Base-by-base conservation (phyloP, 2,329 filamentous ascomycete genomes). In the Bisporella sp. region DNA sequence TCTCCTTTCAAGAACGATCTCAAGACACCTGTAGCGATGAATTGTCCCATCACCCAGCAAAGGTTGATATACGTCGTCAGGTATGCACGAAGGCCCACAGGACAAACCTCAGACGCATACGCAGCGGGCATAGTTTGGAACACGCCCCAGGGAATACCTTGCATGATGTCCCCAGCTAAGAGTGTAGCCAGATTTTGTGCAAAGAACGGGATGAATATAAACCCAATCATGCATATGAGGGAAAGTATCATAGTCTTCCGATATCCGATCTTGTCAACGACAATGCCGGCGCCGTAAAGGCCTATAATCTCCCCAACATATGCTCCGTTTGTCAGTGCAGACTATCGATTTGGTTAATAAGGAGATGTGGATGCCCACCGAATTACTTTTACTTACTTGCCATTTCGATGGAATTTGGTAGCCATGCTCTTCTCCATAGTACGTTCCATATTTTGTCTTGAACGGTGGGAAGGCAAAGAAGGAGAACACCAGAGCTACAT, bases 51-150 rank as follows among this genome's bases (percentile, higher is more conserved):
- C 28, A 59, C 74, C 73, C 74, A 78, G 66, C 75, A 77, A 57
- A 75, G 69, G 58, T 76, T 75, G 53, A 73, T 70, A 48, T 75
- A 78, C 0, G 73, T 75, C 0, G 74, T 77, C 31, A 77, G 63
- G 55, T 77, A 77, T 7, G 71, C 73, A 49, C 75, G 69, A 21
- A 79, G 65, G 21, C 71, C 70, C 12, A 75, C 70, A 4, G 75
- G 75, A 49, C 72, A 75, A 31, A 78, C 74, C 55, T 78, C 76
- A 41, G 71, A 71, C 7, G 56, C 57, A 45, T 64, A 64, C 2
- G 62, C 55, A 6, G 56, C 57, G 1, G 58, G 59, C 4, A 61
- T 53, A 1, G 73, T 75, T 57, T 75, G 72, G 61, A 76, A 76
- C 4, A 76, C 71, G 46, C 73, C 73, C 73, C 73, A 76, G 2